phyloP scores from a whole-genome alignment of 768 basidiomycete species.

The Daedaleopsis sinensis region DNA sequence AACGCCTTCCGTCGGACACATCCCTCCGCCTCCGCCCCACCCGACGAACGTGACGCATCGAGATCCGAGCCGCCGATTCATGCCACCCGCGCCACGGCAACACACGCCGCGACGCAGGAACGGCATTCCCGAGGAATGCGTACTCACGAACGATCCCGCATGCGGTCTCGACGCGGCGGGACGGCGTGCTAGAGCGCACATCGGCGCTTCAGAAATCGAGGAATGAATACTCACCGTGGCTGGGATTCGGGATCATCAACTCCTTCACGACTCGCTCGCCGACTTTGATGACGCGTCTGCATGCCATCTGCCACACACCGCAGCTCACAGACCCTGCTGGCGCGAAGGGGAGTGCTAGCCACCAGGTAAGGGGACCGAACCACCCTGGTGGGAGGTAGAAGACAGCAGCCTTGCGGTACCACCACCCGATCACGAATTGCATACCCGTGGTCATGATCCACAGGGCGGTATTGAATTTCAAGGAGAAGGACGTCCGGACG shows the following conservation, averaged over 20 bases:
- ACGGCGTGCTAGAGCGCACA: background rate
- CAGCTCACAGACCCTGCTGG: conserved; percentile 89
- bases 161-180: background rate
- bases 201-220: too few species aligned
- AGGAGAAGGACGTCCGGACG: conserved; percentile 75
- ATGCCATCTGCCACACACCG: conserved; percentile 95
- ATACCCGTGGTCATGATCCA: conserved; percentile 89
- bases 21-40: conserved; percentile 1
- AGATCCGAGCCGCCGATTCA: background rate
- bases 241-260: conserved; percentile 32
- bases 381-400: conserved; percentile 92
- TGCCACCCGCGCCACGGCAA: background rate
- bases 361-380: conserved; percentile 90
- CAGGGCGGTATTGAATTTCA: conserved; percentile 71
- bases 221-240: conserved; percentile 34
- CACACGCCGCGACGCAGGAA: background rate
- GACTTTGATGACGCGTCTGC: conserved; percentile 80
- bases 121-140: background rate
- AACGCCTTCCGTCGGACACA: conserved; percentile 2
- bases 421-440: conserved; percentile 87
- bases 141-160: background rate
- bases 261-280: conserved; percentile 75
- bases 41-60: background rate
- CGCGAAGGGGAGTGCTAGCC: conserved; percentile 88
- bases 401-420: conserved; percentile 87